Base-by-base conservation (phyloP, 108 stramenopile species). In the Parietichytrium sp. region DNA sequence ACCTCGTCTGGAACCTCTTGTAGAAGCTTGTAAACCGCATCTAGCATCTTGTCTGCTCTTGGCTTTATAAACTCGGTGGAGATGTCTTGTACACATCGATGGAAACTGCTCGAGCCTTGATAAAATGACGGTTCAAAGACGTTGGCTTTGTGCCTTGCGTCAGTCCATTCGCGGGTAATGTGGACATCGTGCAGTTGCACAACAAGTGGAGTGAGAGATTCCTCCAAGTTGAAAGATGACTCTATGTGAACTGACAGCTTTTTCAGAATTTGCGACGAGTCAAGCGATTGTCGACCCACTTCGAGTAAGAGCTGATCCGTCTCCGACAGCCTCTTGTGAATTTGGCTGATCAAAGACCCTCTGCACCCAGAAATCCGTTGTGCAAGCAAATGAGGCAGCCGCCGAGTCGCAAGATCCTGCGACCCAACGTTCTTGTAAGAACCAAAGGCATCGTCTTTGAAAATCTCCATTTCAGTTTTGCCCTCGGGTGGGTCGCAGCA, bases 301-400 rank as follows among this genome's bases (percentile, higher is more conserved):
- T 61, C 0, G 16, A 30, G 4, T 42, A 61, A 23, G n/a, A 61
- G 0, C 18, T 15, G 20, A 18, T 38, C 36, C 1, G 55, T 18
- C 55, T 61, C 13, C 38, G 31, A 10, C 42, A 20, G 55, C 18
- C 42, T 61, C 20, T 30, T 4, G 4, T 23, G 38, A 38, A 61
- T 61, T 23, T 61, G 55, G 36, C 42, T 18, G 30, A 61, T 0
- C 55, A 61, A 18, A 42, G 30, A 18, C 18, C 18, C 36, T 42
- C 42, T 61, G 55, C 55, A 61, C 12, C 55, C 55, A 20, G 38
- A 61, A 23, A 61, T 61, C n/a, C 55, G 55, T 38, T 42, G 36
- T 23, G 55, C 55, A 23, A 61, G 55, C 12, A 61, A 23, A 61
- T 42, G 30, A 20, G 55, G 55, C 18, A 61, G 18, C 18, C 55